Evolutionary conservation across 345 rosid species (phyloP), one percentile per base, ranked within the genome.

Genomic region (Hibiscus tridactylites): DNA sequence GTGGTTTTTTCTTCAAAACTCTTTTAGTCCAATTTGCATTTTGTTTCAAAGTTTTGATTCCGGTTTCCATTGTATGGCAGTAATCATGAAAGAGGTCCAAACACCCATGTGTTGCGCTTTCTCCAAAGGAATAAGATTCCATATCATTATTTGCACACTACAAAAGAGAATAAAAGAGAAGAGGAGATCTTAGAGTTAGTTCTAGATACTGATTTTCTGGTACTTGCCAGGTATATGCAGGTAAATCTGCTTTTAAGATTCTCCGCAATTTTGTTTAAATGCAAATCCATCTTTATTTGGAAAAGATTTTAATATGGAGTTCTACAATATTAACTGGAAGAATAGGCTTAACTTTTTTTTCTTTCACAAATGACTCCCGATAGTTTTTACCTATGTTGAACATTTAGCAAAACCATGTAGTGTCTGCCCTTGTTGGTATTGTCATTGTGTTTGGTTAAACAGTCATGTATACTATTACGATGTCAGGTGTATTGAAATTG

Each of bases 171-270:
- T 66, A 77, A 88, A 73, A 84, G 89, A 78, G 99, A 92, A 75
- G 85, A 70, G 61, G 92, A 92, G 83, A 88, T 90, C 70, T 76
- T 92, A 84, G 91, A 84, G 57, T 80, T 95, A 87, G 92, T 92
- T 37, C 85, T 82, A 83, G 79, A 83, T 77, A 95, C 97, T 6
- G 97, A 95, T 79, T 95, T 95, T 77, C 62, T 95, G 71, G 94
- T 95, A 65, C 97, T 92, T 35, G 99, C 97, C 61, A 90, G 97
- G 83, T 95, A 95, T 80, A 95, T 95, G 97, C 99, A 95, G 97
- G 99, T 95, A 84, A 86, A 74, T 75, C 62, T 73, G 47, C 42
- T 65, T 79, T 53, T 54, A 37, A 71, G 71, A 21, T 75, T 71
- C 67, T 26, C 49, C 50, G 21, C 52, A 49, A 52, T 6, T 16